Percentiles rank a stretch among this genome's conserved stretches.
These are phyloP conservation scores for Aureobasidium namibiae DNA, from an alignment of 2,329 filamentous ascomycete genomes.

Conservation along the genomic window DNA sequence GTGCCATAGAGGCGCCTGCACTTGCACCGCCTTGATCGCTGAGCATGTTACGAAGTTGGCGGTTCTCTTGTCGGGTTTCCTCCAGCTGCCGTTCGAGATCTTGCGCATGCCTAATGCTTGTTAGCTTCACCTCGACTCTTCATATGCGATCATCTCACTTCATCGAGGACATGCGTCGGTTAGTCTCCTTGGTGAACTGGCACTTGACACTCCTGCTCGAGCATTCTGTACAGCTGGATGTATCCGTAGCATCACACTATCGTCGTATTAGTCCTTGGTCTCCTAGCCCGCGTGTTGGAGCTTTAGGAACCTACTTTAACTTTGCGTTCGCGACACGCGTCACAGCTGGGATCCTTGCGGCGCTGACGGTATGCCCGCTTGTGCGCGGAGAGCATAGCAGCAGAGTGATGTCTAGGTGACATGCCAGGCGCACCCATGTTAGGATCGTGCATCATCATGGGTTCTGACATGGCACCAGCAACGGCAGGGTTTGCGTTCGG, in stretches of 20 bases:
- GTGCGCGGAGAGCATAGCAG: slow-evolving; percentile 58
- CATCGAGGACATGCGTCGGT: slow-evolving; percentile 96
- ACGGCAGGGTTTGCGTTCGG: background rate
- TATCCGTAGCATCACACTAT: slow-evolving; percentile 90
- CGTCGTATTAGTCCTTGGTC: slow-evolving; percentile 12
- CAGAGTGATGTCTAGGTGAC: slow-evolving; percentile 33
- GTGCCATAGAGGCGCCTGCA: background rate
- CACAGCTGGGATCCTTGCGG: slow-evolving; percentile 93
- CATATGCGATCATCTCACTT: slow-evolving; percentile 50
- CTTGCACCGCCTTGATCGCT: slow-evolving; percentile 25
- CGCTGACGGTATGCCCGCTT: slow-evolving; percentile 92
- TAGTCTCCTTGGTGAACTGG: slow-evolving; percentile 98
- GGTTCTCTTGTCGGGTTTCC: slow-evolving; percentile 71
- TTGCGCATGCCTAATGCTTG: slow-evolving; percentile 63
- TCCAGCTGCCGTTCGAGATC: slow-evolving; percentile 89
- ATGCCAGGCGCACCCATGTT: slow-evolving; percentile 19
- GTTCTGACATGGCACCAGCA: background rate
- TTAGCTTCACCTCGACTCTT: background rate
- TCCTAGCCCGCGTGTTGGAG: background rate
- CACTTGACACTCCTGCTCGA: slow-evolving; percentile 94
- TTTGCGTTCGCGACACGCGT: slow-evolving; percentile 83
- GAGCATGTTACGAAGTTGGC: slow-evolving; percentile 59
- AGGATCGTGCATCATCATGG: slow-evolving; percentile 13
- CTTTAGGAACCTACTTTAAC: slow-evolving; percentile 44
- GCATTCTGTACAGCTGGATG: slow-evolving; percentile 92